Evolutionary conservation across 2,329 filamentous ascomycete genomes (phyloP), one percentile per base, ranked within the genome.

Genomic region (Paraphaeosphaeria minitans): DNA sequence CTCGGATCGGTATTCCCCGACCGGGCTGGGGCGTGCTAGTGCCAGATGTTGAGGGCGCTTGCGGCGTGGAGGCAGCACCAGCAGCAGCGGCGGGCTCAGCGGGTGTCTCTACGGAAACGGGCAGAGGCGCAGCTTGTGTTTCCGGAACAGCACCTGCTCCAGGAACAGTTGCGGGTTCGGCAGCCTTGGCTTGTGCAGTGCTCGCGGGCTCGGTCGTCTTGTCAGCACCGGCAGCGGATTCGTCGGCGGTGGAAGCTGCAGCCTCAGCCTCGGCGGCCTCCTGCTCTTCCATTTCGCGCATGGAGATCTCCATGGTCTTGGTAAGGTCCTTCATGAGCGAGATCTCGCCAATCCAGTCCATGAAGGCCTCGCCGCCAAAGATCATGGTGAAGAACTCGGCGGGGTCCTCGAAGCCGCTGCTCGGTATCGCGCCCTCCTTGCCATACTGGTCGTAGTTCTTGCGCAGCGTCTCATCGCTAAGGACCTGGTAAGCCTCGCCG

Each of bases 371-470:
- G 60, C 95, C 95, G 68, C 95, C 95, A 74, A 99, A 99, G 69
- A 99, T 99, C 83, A 93, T 96, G 71, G 91, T 91, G 81, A 99
- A 99, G 85, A 99, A 99, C 79, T 99, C 95, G 64, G 93, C 86
- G 1, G 95, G 95, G 77, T 99, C 95, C 82, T 90, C 87, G 77
- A 99, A 99, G 62, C 95, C 95, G 70, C 92, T 91, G 69, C 89
- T 87, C 0, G 95, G 95, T 74, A 94, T 91, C 6, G 95, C 93
- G 67, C 92, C 88, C 71, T 99, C 95, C 80, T 98, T 98, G 76
- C 95, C 95, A 83, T 89, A 94, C 79, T 97, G 96, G 80, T 99
- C 95, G 82, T 99, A 99, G 73, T 92, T 89, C 71, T 90, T 91
- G 71, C 95, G 89, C 63, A 98, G 85, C 59, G 96, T 90, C 66